Evolutionary conservation across 2,329 filamentous ascomycete genomes (phyloP), one percentile per base, ranked within the genome.

Genomic region (Penicillium sp.): DNA sequence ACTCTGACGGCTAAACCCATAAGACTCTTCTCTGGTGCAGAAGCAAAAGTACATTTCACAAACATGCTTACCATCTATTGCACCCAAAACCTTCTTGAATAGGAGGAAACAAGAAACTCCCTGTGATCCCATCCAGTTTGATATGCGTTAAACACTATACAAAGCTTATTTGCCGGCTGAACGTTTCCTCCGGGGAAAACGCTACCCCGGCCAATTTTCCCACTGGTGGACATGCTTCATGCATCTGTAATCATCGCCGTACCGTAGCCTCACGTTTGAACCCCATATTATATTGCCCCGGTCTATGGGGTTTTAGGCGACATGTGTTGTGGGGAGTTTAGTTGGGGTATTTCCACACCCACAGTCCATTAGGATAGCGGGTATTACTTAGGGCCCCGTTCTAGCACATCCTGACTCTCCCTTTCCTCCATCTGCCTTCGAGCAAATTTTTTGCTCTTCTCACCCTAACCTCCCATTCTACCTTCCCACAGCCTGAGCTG

Each of bases 151-250:
- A 8, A 48, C 7, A 35, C 39, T 17, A 8, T 19, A 13, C 3
- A 35, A 52, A 27, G 45, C 50, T 52, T 43, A 60, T 60, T 66
- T 55, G 52, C 58, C 66, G 67, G 67, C 64, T 70, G 67, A 70
- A 67, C 51, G 65, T 67, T 69, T 66, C 57, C 33, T 62, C 59
- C 63, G 68, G 69, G 69, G 67, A 71, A 67, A 71, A 71, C 65
- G 58, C 68, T 71, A 62, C 68, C 69, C 69, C 69, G 68, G 67
- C 43, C 59, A 53, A 61, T 39, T 38, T 53, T 55, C 42, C 54
- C 62, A 64, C 60, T 60, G 59, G 45, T 44, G 50, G 51, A 51
- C 44, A 61, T 58, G 29, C 50, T 57, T 50, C 59, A 58, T 52
- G 54, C 31, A 53, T 19, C 47, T 47, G 57, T 60, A 57, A 62